Base-by-base conservation (phyloP, 1,284 basidiomycete species). In the Ceratobasidium sp. region DNA sequence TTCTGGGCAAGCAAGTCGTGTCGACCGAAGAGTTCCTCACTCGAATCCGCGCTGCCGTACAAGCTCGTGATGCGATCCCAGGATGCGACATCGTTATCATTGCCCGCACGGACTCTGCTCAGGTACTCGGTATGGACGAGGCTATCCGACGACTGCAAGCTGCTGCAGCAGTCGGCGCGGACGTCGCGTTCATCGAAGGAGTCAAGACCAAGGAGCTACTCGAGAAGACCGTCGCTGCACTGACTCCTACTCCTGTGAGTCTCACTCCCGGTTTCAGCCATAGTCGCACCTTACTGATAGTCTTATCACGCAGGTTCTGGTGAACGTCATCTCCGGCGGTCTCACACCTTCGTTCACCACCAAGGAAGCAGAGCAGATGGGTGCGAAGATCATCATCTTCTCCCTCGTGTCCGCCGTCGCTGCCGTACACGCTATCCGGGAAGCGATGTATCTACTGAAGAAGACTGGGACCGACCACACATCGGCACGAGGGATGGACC, bases 171-270 rank as follows among this genome's bases (percentile, higher is more conserved):
- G 89, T 86, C 4, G 92, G 92, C 36, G 92, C 92, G 0, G 92
- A 93, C 77, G 91, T 92, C 26, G 92, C 90, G 79, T 94, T 94
- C 82, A 91, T 93, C 64, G 92, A 94, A 80, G 92, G 92, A 65
- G 90, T 92, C 52, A 86, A 86, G 79, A 89, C 86, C 14, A 85
- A 88, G 70, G 87, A 89, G 64, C 85, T 92, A 45, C 84, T 92
- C 32, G 82, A 85, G 76, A 81, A 82, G 1, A 91, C 91, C 1
- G 87, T 92, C 62, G 82, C 83, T 39, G 88, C 87, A 1, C 81
- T 93, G 36, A 85, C 87, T 8, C 90, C 91, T 4, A 91, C 89
- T 76, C 91, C 91, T 0, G 89, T 67, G 36, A 53, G 62, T 55
- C n/a, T 45, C 43, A n/a, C 9, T 10, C 28, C 6, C 36, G 10